Evolutionary conservation across 345 rosid species (phyloP), one percentile per base, ranked within the genome.

Genomic region (Brassica napus): DNA sequence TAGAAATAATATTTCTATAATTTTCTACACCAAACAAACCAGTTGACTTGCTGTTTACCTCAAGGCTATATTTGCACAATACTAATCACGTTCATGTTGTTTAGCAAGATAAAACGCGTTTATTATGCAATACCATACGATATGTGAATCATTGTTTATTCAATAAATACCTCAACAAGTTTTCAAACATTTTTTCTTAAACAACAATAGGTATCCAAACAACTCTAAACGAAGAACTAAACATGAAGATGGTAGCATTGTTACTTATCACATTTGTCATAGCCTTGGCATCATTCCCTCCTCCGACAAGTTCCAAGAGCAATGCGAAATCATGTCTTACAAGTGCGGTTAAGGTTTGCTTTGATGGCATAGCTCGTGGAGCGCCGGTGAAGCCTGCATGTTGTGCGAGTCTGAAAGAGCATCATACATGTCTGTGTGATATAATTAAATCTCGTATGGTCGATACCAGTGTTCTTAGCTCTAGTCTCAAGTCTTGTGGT

Each of bases 401-500:
- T 78, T 78, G 81, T 78, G 18, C 3, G 60, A 28, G 11, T 7
- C n/a, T 71, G 11, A 65, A 55, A 55, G 7, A 18, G 49, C 3
- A 71, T 3, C 15, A 71, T 16, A 5, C 81, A 55, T 78, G 81
- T 65, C 39, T 71, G 1, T 78, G 81, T 61, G 69, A 76, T 30
- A 24, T 5, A 3, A 68, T 76, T 8, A 69, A 60, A 42, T 2
- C 21, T 4, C 62, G 60, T 68, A 8, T 60, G 1, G 2, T 58
- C 67, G 14, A 39, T 1, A 31, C 11, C n/a, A 21, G 6, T 30
- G 32, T 44, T 49, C 8, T 68, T 68, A 31, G 34, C 68, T 2
- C 61, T 18, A 3, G 12, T 47, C 52, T 76, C 63, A 32, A 47
- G 52, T 60, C 74, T 69, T 76, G 80, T 61, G 80, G 74, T 14